Evolutionary conservation across 495 filamentous ascomycete genomes (phyloP), one percentile per base, ranked within the genome.

Genomic region (Penicillium goetzii): DNA sequence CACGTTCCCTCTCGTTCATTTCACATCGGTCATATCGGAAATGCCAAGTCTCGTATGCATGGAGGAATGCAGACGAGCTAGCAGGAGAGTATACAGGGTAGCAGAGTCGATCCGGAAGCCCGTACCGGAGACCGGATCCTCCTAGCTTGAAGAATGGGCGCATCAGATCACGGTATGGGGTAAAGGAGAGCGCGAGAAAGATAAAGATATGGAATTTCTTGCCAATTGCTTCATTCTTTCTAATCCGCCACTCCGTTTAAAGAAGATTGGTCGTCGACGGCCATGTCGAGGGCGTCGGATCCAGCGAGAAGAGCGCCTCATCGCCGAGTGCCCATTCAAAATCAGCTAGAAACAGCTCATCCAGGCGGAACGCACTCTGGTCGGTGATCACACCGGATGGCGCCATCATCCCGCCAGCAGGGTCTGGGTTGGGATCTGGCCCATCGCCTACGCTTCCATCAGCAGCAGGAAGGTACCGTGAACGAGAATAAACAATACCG

Each of bases 301-400:
- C 76, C 11, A 70, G 28, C 0, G 69, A 69, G 41, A 77, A 69
- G 4, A 78, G 50, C 10, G 58, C 63, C 41, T 78, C 75, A 36
- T 75, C 76, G 3, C 65, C 67, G 21, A 80, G 38, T 4, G 77
- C 77, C 78, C 78, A 80, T 54, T 79, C 77, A 30, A 77, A 73
- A 52, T 77, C 69, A 0, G 70, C 69, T 9, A 80, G 60, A 43
- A 80, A 80, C 47, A 79, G 70, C 30, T 80, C 76, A 40, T 79
- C 74, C 14, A 78, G 66, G 47, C 67, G 61, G 8, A 73, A 62
- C 9, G 72, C 61, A 33, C 75, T 73, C 5, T 73, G 70, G 21
- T 62, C 61, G 4, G 54, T 21, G n/a, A 53, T 17, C 9, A 34
- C 33, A 0, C 56, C 10, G 26, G 41, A 52, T 17, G 32, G 38